These are phyloP conservation scores for Baorangia bicolor DNA, from an alignment of 768 basidiomycete species.

Conservation along the genomic window DNA sequence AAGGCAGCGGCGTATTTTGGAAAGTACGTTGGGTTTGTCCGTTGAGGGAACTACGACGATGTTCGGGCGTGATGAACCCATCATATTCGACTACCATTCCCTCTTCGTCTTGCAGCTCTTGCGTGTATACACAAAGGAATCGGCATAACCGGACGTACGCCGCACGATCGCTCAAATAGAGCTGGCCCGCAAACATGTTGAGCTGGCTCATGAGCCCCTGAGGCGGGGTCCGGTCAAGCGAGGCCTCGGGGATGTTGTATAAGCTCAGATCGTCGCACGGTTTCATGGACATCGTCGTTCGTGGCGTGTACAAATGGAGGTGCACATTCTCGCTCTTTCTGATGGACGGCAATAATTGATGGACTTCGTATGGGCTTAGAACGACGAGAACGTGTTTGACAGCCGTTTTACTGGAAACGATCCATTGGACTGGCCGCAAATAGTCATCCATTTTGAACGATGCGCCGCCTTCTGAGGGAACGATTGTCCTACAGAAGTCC, in stretches of 20 bases:
- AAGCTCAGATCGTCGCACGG: conserved; percentile 36
- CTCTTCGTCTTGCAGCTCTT: conserved; percentile 45
- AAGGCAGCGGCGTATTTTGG: conserved; percentile 14
- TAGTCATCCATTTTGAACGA: conserved; percentile 28
- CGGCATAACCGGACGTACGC: conserved; percentile 37
- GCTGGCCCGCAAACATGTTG: conserved; percentile 46
- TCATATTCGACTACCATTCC: conserved; percentile 32
- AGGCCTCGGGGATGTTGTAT: conserved; percentile 22
- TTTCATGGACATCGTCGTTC: conserved; percentile 33
- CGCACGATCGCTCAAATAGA: conserved; percentile 36
- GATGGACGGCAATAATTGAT: conserved; percentile 39
- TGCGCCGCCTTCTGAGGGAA: not conserved
- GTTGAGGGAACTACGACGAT: not conserved
- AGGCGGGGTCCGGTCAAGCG: conserved; percentile 14
- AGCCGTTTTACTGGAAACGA: conserved; percentile 37
- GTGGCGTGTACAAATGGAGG: conserved; percentile 44
- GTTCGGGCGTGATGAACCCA: conserved; percentile 21
- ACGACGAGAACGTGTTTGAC: conserved; percentile 32
- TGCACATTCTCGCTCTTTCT: conserved; percentile 31
- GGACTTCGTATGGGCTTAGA: conserved; percentile 42
- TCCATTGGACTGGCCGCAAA: conserved; percentile 44
- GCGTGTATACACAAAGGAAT: conserved; percentile 39
- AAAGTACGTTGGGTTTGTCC: not conserved
- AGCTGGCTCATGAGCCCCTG: conserved; percentile 31
- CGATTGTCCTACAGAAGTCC: conserved; percentile 15